Evolutionary conservation across 495 filamentous ascomycete species (phyloP), one percentile per base, ranked within the genome.

Genomic region (Cercophora newfieldiana): DNA sequence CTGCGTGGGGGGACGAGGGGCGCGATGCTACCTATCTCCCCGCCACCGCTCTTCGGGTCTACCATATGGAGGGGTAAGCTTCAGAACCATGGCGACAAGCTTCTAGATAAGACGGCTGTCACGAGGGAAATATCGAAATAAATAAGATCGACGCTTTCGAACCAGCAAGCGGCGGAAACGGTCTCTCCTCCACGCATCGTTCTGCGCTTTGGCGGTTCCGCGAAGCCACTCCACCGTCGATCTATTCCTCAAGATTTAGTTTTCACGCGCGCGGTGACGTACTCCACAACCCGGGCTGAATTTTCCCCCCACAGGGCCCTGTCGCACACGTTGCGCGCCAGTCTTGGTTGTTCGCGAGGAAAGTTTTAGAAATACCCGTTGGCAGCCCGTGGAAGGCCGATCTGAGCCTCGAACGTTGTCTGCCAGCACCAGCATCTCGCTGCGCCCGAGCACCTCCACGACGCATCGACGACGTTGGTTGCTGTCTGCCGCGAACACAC

Each of bases 201-300:
- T 7, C 8, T 16, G n/a, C 7, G n/a, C 14, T 16, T 33, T 21
- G 8, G 58, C 33, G 30, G 57, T 48, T 60, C 31, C 7, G 21
- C 10, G 37, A 48, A 44, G 21, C 33, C 21, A 48, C 49, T 56
- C 50, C 61, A 54, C 50, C 30, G 61, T 55, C 50, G 61, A 63
- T 63, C 61, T 19, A 50, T 33, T 31, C 37, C 51, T 50, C 61
- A 48, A 44, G 37, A 14, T 44, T 44, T 44, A 44, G 10, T 44
- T 29, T 30, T 50, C 29, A 28, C 12, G 24, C 30, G 26, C 25
- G n/a, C 33, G 50, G 47, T 37, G 61, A 55, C 51, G 49, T 55
- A 25, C 19, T 54, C 58, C 61, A 54, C 61, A 49, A 48, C 18
- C 24, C 10, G 28, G 31, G 5, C 19, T 21, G 6, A 21, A 12